phyloP scores from a whole-genome alignment of 257 asterid species.

The Nicotiana tabacum region DNA sequence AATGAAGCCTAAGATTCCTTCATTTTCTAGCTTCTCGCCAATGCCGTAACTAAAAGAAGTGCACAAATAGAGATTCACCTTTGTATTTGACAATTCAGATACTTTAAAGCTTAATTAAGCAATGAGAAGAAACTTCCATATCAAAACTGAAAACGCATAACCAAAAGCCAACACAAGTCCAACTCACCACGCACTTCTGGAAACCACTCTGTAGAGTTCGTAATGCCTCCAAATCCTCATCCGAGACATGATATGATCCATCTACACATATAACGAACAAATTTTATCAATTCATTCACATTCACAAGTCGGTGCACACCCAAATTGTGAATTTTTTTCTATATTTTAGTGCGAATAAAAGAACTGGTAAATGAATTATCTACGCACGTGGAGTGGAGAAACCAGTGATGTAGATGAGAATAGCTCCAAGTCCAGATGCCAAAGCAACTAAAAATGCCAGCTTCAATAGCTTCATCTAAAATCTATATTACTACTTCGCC shows the following conservation, averaged over 20 bases:
- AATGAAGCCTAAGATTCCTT: background rate
- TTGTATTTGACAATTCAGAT: background rate
- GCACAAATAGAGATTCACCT: background rate
- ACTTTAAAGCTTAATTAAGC: background rate
- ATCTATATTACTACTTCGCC: background rate
- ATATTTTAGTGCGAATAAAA: background rate
- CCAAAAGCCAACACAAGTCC: background rate
- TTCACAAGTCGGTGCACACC: background rate
- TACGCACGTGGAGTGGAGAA: constrained; percentile 41
- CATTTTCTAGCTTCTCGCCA: background rate
- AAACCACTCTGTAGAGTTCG: constrained; percentile 50
- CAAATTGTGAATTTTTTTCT: background rate
- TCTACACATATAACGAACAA: constrained; percentile 27
- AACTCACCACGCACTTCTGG: constrained; percentile 83
- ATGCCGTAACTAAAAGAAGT: background rate
- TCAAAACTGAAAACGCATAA: background rate
- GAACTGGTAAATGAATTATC: background rate
- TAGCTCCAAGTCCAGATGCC: constrained; percentile 67
- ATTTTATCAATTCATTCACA: background rate
- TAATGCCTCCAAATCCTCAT: constrained; percentile 66
- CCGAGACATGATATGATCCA: constrained; percentile 38
- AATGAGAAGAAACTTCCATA: background rate
- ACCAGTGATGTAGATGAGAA: constrained; percentile 59
- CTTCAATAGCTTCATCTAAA: constrained; percentile 64
- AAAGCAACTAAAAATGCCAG: constrained; percentile 52